Evolutionary conservation across 1,139 yeast genomes (phyloP), one percentile per base, ranked within the genome.

Genomic region (Kurtzmaniella natalensis): DNA sequence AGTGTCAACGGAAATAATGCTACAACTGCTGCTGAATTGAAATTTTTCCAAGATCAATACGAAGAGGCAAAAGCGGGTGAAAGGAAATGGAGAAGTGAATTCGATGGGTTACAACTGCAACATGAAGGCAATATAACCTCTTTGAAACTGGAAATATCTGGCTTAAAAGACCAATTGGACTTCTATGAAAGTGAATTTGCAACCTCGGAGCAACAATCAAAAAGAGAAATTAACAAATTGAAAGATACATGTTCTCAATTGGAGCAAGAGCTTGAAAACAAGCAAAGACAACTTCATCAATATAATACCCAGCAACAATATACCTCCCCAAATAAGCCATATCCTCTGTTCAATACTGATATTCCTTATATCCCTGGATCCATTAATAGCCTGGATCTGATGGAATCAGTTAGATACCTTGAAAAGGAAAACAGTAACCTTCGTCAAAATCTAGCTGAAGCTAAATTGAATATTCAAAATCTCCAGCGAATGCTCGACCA

Each of bases 401-500:
- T 58, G 18, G 61, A 58, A 15, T 43, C 44, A 14, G 41, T 49
- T 11, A 53, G 42, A 32, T 37, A 46, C 20, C 41, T 50, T 23
- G 57, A 53, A 36, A 37, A 45, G 3, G 59, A 56, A 26, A 48
- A 43, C 28, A 41, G 32, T 9, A 35, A 35, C 23, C 37, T 52
- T 23, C 37, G 37, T 25, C 40, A 40, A 22, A 47, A 50, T 31
- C 34, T 55, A 16, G 48, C 45, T 4, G 33, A 40, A 9, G 44
- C 48, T 20, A 43, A 44, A 15, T 33, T 37, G 20, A 56, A 55
- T 25, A 35, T 48, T 15, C 45, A 38, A 25, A 35, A 44, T 18
- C 53, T 84, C 30, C 76, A 75, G 19, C 86, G 79, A 43, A 82
- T 76, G 24, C 52, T 83, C 32, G 86, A 82, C 42, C 81, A 82